Evolutionary conservation across 768 basidiomycete genomes (phyloP), one percentile per base, ranked within the genome.

Genomic region (Suillus hirtellus): DNA sequence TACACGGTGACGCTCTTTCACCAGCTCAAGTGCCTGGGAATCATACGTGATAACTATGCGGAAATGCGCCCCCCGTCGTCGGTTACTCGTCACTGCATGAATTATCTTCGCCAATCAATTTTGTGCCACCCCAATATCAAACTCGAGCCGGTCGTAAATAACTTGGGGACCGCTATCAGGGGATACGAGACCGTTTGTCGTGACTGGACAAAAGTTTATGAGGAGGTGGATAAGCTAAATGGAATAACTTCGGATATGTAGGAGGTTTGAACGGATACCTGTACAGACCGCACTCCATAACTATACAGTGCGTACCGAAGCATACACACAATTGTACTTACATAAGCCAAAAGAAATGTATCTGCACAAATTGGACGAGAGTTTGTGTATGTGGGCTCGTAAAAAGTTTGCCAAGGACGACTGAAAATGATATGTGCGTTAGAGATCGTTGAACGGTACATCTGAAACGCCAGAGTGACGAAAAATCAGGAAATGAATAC

Each of bases 1-100:
- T 75, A 78, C 69, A 80, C 77, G 1, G 70, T 79, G 8, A 67
- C 76, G 0, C 64, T 81, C 53, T 77, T 81, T 66, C 80, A 81
- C 64, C 79, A 79, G 65, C 70, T 80, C 9, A 74, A 75, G 43
- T 80, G 79, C 60, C 69, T 81, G 27, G 72, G 72, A 46, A 75
- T 79, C 62, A 66, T 80, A 49, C 76, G 75, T 11, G 63, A 66
- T 5, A 65, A 70, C 15, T 65, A 75, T 43, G 62, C 68, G 34
- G 60, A 27, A 40, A 19, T 15, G 3, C 50, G 61, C 1, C 42
- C 56, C 8, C 60, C 65, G 4, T 63, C 65, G 4, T 49, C 21
- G 19, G 62, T 70, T 42, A 63, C 65, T 21, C 47, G 62, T 43
- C 76, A 77, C 55, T 78, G 77, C 69, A 66, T 78, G 68, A 75